Conservation (phyloP, 2,329 filamentous ascomycete species). For the Apiospora malaysiana region DNA sequence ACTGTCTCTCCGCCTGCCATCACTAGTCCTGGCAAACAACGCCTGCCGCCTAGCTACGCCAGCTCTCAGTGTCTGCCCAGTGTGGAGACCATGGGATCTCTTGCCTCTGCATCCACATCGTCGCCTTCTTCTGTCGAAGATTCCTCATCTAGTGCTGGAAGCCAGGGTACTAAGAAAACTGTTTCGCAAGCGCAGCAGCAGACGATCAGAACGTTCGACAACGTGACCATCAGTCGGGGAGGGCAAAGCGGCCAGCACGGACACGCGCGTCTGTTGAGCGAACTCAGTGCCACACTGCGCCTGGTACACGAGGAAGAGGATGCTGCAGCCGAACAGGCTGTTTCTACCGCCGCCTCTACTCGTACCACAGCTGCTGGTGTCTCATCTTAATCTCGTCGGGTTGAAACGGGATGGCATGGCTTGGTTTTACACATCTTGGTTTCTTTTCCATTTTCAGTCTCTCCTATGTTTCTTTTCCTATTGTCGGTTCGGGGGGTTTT, state of each 20-base stretch:
- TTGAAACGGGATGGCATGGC: not conserved
- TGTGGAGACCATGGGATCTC: not conserved
- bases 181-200: not conserved
- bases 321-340: not conserved
- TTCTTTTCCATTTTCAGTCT: not conserved
- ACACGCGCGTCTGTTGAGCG: slow-evolving; percentile 9
- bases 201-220: not conserved
- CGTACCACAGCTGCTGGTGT: not conserved
- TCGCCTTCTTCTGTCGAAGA: not conserved
- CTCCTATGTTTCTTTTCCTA: not conserved
- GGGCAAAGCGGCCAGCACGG: not conserved
- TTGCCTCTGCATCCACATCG: not conserved
- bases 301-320: slow-evolving; percentile 19
- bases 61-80: slow-evolving; percentile 21
- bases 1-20: not conserved
- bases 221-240: not conserved
- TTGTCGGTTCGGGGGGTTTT: not conserved
- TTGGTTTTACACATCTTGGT: not conserved
- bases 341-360: not conserved
- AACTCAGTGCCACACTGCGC: slow-evolving; percentile 16
- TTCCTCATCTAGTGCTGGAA: not conserved
- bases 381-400: slow-evolving; percentile 2
- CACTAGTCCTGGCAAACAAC: not conserved
- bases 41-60: slow-evolving; percentile 19
- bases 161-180: not conserved